Evolutionary conservation across 1,284 basidiomycete species (phyloP).

Genomic region (Marasmius tenuissimus): DNA sequence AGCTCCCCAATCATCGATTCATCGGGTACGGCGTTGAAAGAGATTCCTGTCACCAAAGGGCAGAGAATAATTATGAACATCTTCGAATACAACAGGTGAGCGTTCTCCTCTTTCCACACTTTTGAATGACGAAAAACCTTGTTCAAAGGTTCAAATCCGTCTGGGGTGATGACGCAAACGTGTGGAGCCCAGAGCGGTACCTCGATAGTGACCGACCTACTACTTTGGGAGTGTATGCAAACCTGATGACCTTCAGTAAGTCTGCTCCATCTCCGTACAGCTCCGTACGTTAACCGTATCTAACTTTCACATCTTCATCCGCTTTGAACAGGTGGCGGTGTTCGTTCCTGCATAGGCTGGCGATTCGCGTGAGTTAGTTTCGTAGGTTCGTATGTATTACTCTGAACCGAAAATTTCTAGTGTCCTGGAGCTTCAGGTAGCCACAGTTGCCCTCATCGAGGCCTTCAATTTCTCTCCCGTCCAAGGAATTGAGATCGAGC

Average conservation of each 20-base stretch:
- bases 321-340: not conserved
- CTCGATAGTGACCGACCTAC: not conserved
- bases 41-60: not conserved
- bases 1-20: not conserved
- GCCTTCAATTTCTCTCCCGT: not conserved
- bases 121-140: not conserved
- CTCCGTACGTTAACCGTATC: not conserved
- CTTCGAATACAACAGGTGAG: not conserved
- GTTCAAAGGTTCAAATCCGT: not conserved
- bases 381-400: constrained; percentile 9
- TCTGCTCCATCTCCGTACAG: not conserved
- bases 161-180: not conserved
- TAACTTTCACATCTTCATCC: not conserved
- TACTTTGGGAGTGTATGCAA: not conserved
- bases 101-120: not conserved
- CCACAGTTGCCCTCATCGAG: not conserved
- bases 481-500: not conserved
- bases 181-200: not conserved
- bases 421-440: not conserved
- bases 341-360: not conserved
- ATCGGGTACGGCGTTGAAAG: not conserved
- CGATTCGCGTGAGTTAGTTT: not conserved
- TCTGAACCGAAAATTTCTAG: not conserved
- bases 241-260: not conserved
- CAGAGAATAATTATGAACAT: not conserved